Conservation (phyloP, 2,329 filamentous ascomycete species). For the Penicillium sp. region DNA sequence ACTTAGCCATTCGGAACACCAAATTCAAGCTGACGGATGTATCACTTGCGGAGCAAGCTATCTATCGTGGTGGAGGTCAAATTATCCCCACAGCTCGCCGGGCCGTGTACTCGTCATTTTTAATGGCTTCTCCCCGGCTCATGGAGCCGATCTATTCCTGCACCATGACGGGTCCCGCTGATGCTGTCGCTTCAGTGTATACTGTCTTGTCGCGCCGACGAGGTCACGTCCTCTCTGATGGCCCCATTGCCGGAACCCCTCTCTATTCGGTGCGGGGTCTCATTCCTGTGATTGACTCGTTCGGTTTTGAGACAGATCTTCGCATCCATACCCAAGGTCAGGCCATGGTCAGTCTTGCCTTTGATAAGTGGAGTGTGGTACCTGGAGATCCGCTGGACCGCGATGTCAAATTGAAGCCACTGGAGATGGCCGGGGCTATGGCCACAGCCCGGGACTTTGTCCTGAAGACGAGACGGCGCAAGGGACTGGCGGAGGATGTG, state of each 20-base stretch:
- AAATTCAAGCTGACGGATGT: conserved; percentile 97
- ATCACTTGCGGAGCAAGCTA: conserved; percentile 80
- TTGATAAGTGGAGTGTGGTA: conserved; percentile 94
- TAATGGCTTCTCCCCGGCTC: conserved; percentile 92
- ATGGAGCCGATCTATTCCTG: conserved; percentile 97
- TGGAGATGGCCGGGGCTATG: conserved; percentile 85
- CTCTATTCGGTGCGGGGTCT: conserved; percentile 89
- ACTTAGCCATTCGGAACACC: conserved; percentile 85
- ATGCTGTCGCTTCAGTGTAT: conserved; percentile 85
- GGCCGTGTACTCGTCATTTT: conserved; percentile 91
- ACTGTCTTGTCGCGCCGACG: conserved; percentile 84
- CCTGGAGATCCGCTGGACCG: conserved; percentile 93
- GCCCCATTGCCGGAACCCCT: conserved; percentile 89
- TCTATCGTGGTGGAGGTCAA: conserved; percentile 92
- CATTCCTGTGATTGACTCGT: conserved; percentile 93
- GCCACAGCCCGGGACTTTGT: conserved; percentile 94
- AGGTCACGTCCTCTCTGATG: conserved; percentile 92
- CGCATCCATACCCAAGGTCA: conserved; percentile 94
- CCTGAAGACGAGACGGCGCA: conserved; percentile 88
- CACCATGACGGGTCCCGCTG: conserved; percentile 88
- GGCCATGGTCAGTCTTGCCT: conserved; percentile 85
- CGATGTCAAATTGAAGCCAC: conserved; percentile 74
- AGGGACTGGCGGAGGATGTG: conserved; percentile 93
- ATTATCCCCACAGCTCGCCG: conserved; percentile 94
- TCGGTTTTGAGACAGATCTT: conserved; percentile 96